Evolutionary conservation across 208 protist genomes (phyloP), one percentile per base, ranked within the genome.

Genomic region (Acanthamoeba triangularis): DNA sequence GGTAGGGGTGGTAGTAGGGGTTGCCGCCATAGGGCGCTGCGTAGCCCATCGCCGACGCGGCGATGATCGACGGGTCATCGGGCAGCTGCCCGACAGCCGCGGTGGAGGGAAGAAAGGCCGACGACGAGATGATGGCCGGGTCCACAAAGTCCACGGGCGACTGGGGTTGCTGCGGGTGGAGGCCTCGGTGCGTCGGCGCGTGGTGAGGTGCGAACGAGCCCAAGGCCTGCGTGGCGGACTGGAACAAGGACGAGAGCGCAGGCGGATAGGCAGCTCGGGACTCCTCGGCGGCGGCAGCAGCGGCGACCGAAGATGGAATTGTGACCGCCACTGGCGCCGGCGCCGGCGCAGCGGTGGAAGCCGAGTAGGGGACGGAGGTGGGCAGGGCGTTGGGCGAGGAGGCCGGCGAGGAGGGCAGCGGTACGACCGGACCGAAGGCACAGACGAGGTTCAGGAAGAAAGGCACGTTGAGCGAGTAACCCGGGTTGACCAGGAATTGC

Each of bases 401-500:
- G 65, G 65, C 65, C 28, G 65, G 65, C 6, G 65, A 13, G 13
- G 65, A 11, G 11, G 33, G 11, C 25, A 25, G 3, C 10, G 28
- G 65, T 10, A 30, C 3, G 65, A 13, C 8, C 11, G 28, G 10
- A n/a, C 11, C n/a, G 65, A 16, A 16, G 65, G 33, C 13, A 25
- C 11, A 74, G 65, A 74, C 23, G 28, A 78, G 30, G 33, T 20
- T 11, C 14, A 78, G 69, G 69, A 78, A 78, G 69, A 78, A 78
- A 14, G 69, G 69, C n/a, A 78, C 69, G 69, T 78, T 78, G 69
- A 78, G 69, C 11, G 33, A 2, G 69, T 78, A 78, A 14, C 37
- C 69, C n/a, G 69, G 69, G 37, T 78, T 78, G 69, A 78, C 69
- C 69, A 78, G 69, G 69, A 78, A 78, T 44, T 78, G 30, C 13